Base-by-base conservation (phyloP, 1,139 yeast species). In the Blastobotrys ciferrii region DNA sequence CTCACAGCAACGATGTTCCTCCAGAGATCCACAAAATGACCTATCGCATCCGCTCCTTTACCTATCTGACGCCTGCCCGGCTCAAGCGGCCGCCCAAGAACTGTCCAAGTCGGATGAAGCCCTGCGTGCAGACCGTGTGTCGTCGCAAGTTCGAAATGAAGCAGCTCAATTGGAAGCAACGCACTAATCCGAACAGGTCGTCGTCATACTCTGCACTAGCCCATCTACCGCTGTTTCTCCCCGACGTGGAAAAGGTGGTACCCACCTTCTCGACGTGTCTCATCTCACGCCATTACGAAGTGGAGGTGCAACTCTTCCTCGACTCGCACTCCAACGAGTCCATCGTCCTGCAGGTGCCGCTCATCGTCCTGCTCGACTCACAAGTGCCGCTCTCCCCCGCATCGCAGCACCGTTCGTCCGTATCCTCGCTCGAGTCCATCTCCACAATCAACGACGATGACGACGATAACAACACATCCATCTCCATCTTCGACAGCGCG, bases 251-350 rank as follows among this genome's bases (percentile, higher is more conserved):
- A 4, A 18, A 18, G 5, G 28, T 36, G 4, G 40, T 36, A 3
- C 40, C 40, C 3, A 17, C 40, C 40, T 36, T 36, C 28, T 18
- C 40, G 4, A 36, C 40, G 25, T 36, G 40, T 19, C 40, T 36
- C 14, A 36, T 36, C 14, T 36, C 40, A n/a, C 25, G 40, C 13
- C 40, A 36, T 6, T 36, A 36, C 40, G 40, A 36, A n/a, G 28
- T 36, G 19, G 40, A 36, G 28, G 40, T 36, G 28, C 28, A 19
- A 12, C 28, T 36, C 5, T 19, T 17, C 3, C 40, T 36, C 13
- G 40, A 36, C 14, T 17, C 40, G 28, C 18, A 36, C 28, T 17
- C 40, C 40, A 36, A 36, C 40, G 40, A 36, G 14, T 18, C 40
- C 40, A 19, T 36, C 11, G n/a, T 23, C 25, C n/a, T 7, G 7